These are phyloP conservation scores for Nemania sp. DNA, from an alignment of 2,329 filamentous ascomycete genomes.

Conservation along the genomic window DNA sequence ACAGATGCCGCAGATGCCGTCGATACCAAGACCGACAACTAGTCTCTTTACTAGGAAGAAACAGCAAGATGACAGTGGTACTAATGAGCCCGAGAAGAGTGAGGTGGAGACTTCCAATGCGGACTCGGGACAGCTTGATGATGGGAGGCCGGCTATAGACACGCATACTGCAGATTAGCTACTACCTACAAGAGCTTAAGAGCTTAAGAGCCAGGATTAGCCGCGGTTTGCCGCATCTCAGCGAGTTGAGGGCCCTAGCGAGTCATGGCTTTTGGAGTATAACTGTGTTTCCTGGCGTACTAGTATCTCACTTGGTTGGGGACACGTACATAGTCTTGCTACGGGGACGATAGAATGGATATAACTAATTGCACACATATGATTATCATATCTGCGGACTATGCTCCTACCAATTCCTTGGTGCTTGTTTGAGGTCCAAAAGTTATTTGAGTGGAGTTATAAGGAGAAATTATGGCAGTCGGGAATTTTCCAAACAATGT, in stretches of 20 bases:
- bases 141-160: neutral
- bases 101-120: neutral
- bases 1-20: slow-evolving; percentile 22
- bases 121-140: slow-evolving; percentile 1
- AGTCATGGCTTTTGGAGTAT: too few species aligned
- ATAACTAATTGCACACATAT: too few species aligned
- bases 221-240: slow-evolving; percentile 1
- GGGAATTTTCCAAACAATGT: too few species aligned
- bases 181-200: too few species aligned
- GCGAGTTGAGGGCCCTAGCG: neutral
- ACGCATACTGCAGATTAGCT: neutral
- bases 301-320: neutral
- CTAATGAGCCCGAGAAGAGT: neutral
- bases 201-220: neutral
- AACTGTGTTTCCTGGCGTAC: too few species aligned
- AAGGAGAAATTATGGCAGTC: too few species aligned
- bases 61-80: slow-evolving; percentile 6
- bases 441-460: too few species aligned
- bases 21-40: slow-evolving; percentile 38
- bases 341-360: too few species aligned
- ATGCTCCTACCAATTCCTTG: neutral
- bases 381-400: too few species aligned
- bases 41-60: slow-evolving; percentile 34
- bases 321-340: too few species aligned
- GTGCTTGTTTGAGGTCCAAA: neutral